Evolutionary conservation across 2,329 filamentous ascomycete genomes (phyloP), one percentile per base, ranked within the genome.

Genomic region (Paraconiothyrium brasiliense): DNA sequence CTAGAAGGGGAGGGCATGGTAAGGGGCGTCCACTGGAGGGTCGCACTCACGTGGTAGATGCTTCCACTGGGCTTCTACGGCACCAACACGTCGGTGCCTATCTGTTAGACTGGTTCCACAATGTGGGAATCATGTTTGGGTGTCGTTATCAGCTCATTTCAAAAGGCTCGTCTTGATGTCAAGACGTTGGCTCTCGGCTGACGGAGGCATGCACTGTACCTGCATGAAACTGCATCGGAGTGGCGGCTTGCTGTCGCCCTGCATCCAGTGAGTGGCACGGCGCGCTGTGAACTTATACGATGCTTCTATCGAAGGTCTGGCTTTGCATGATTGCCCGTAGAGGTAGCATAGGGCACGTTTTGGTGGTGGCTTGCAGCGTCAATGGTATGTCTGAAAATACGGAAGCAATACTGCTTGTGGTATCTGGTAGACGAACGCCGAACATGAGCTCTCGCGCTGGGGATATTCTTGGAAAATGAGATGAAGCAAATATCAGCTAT

Each of bases 221-320:
- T 65, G 62, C 62, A 65, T 55, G 24, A 55, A 41, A 30, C 59
- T 59, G 62, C 56, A 51, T 47, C 58, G 48, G 46, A 34, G 57
- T 56, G 49, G 55, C 57, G 55, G 11, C n/a, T 57, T 22, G 32
- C 52, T 44, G 32, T 35, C 47, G 50, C 32, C 51, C 47, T 46
- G 37, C 52, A 34, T 39, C 27, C 30, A 47, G 55, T 54, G 6
- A 51, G 58, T 61, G 11, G 37, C 46, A 61, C 61, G 20, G 50
- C 49, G 49, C 39, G 20, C 44, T 24, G 47, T 63, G 32, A 20
- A 57, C 57, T 46, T 54, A 24, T 30, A 46, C 47, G 16, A 35
- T 41, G 35, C 39, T 51, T 39, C 58, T 59, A 58, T 51, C 30
- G 58, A 59, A 56, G 32, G 51, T 57, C 54, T 56, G 46, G 49